Conservation (phyloP, 306 rosid species). For the Vigna unguiculata region DNA sequence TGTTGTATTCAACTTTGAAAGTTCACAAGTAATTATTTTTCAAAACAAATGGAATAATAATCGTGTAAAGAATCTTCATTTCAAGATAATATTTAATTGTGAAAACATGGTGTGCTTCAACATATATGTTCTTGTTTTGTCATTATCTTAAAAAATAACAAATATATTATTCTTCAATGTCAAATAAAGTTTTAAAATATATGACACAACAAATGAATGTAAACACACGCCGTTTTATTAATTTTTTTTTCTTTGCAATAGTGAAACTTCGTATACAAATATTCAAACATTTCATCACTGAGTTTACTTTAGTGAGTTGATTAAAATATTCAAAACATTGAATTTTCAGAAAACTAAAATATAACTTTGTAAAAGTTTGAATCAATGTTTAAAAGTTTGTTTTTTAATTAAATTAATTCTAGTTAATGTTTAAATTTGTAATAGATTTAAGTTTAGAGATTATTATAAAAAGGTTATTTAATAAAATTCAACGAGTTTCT, state of each 20-base stretch:
- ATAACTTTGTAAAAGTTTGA: too few relatives aligned
- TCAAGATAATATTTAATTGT: neutral
- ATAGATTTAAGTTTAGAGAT: too few relatives aligned
- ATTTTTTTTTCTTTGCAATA: too few relatives aligned
- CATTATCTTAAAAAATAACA: neutral
- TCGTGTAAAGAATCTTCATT: neutral
- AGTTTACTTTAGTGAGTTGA: neutral
- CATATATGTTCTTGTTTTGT: neutral
- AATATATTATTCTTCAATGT: neutral
- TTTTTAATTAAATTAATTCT: too few relatives aligned
- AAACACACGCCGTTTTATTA: neutral
- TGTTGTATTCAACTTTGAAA: neutral
- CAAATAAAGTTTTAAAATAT: neutral
- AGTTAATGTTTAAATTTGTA: too few relatives aligned
- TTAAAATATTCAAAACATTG: neutral
- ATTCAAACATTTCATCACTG: neutral
- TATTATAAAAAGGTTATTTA: too few relatives aligned
- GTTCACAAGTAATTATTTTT: neutral
- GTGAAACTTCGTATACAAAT: neutral
- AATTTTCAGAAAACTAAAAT: neutral
- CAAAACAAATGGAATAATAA: neutral
- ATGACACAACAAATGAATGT: neutral
- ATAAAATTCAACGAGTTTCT: too few relatives aligned
- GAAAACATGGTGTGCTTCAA: neutral
- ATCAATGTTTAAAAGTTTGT: too few relatives aligned